Percentiles rank a stretch among this genome's conserved stretches.
Conservation (phyloP, 2,329 filamentous ascomycete genomes). For the Penicillium sp. region DNA sequence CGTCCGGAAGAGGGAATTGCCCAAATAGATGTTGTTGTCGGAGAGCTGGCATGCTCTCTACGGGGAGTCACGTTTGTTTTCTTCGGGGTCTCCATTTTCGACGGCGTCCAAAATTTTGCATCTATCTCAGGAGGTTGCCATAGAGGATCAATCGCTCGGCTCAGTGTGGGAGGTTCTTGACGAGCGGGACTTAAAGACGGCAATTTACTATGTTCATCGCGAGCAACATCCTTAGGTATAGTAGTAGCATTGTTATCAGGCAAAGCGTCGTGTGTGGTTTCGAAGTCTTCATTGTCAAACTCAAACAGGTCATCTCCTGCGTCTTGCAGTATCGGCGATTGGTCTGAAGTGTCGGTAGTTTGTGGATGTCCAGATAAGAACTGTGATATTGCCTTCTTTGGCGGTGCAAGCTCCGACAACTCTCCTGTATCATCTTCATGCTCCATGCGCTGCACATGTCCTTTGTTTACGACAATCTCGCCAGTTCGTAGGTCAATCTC, state of each 20-base stretch:
- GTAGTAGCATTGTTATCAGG: neutral
- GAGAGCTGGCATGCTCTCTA: conserved; percentile 25
- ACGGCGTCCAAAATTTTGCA: conserved; percentile 23
- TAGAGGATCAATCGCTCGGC: conserved; percentile 21
- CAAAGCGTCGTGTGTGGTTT: neutral
- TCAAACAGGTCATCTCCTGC: neutral
- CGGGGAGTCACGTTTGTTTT: neutral
- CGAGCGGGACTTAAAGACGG: neutral
- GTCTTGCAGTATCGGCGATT: neutral
- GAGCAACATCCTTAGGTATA: neutral
- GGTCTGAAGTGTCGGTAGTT: neutral
- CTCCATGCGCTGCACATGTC: conserved; percentile 67
- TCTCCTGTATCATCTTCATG: conserved; percentile 52
- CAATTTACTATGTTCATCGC: neutral
- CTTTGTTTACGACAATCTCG: conserved; percentile 83
- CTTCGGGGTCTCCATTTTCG: conserved; percentile 12
- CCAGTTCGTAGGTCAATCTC: conserved; percentile 83
- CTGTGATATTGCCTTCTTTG: neutral
- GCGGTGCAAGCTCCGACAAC: conserved; percentile 16
- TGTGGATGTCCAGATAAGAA: neutral
- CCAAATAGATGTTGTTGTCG: conserved; percentile 36
- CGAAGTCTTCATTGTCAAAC: neutral
- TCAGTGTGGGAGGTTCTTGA: neutral
- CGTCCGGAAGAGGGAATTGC: conserved; percentile 23
- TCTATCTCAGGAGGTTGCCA: conserved; percentile 31